Evolutionary conservation across 768 basidiomycete species (phyloP).

Genomic region (Guyanaporus albipodus): DNA sequence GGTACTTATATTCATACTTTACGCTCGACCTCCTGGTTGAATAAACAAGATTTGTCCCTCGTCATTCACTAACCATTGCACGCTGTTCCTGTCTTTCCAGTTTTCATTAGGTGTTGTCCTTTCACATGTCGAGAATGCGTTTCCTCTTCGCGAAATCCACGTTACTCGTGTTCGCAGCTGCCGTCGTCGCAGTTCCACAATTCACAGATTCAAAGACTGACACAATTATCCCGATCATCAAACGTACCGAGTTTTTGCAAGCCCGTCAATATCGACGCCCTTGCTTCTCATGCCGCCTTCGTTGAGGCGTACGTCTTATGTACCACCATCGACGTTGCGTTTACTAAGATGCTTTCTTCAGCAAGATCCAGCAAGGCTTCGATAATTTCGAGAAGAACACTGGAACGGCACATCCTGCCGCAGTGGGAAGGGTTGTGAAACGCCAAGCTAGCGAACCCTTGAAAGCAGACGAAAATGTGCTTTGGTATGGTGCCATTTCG

Average conservation of each 20-base stretch:
- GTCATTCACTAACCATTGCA: too few species aligned
- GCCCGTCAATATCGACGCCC: conserved; percentile 2
- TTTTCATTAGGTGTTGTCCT: too few species aligned
- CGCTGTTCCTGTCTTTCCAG: too few species aligned
- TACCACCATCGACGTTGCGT: neutral
- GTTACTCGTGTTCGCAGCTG: conserved; percentile 2
- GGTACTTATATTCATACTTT: too few species aligned
- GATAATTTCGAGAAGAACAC: conserved; percentile 9
- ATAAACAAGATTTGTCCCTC: too few species aligned
- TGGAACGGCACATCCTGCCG: conserved; percentile 1
- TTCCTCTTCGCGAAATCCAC: conserved; percentile 1
- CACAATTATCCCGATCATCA: conserved; percentile 5
- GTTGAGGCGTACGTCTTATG: conserved; percentile 10
- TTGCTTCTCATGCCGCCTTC: conserved; percentile 2
- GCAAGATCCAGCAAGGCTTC: conserved; percentile 6
- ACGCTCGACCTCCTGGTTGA: too few species aligned
- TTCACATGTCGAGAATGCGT: conserved; percentile 13
- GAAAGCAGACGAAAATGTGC: neutral
- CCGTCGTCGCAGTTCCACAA: conserved; percentile 8
- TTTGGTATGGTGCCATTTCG: conserved; percentile 13
- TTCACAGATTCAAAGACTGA: neutral
- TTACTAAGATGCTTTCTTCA: neutral
- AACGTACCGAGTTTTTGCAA: conserved; percentile 1
- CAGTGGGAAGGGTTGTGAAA: neutral
- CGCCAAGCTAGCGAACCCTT: neutral